These are phyloP conservation scores for barrel medic (Medicago truncatula) DNA, from an alignment of 306 rosid species.

Conservation along the genomic window MtrunA17r5.0-ANR NC_053047.1:579501-580000, in stretches of 20 bases:
- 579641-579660: slow-evolving; percentile 86
- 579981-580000: too few relatives aligned
- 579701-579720: slow-evolving; percentile 62
- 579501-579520: slow-evolving; percentile 86
- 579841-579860: slow-evolving; percentile 20
- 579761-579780: slow-evolving; percentile 25
- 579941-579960: slow-evolving; percentile 13
- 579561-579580: slow-evolving; percentile 43
- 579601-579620: slow-evolving; percentile 94
- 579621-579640: slow-evolving; percentile 97
- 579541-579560: slow-evolving; percentile 33
- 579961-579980: too few relatives aligned
- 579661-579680: slow-evolving; percentile 90
- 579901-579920: background rate
- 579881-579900: background rate
- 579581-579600: slow-evolving; percentile 33
- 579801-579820: slow-evolving; percentile 1
- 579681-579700: slow-evolving; percentile 72
- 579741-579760: slow-evolving; percentile 43
- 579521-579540: slow-evolving; percentile 40
- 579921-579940: slow-evolving; percentile 9
- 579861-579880: background rate
- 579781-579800: slow-evolving; percentile 27
- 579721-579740: slow-evolving; percentile 79
- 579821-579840: slow-evolving; percentile 34